These are phyloP conservation scores for Eucalyptus microcorys DNA, from an alignment of 345 rosid species.

Conservation along the genomic window DNA sequence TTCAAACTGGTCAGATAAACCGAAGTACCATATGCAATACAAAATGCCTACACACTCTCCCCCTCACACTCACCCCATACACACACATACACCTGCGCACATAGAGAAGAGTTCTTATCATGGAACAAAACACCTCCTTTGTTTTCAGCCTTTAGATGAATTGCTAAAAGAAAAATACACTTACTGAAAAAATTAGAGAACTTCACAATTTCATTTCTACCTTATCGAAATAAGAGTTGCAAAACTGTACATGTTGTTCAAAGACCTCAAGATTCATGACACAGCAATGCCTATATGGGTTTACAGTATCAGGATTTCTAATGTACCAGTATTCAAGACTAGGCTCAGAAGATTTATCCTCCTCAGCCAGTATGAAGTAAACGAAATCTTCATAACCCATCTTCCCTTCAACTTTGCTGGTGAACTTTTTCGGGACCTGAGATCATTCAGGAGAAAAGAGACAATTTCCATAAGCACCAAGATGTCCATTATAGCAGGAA, in stretches of 20 bases:
- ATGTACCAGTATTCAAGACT: conserved; percentile 83
- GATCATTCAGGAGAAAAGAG: not conserved
- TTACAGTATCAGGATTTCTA: not conserved
- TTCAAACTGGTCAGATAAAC: not conserved
- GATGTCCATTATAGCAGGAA: not conserved
- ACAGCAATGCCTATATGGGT: not conserved
- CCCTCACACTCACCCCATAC: not conserved
- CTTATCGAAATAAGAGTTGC: not conserved
- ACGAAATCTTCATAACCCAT: conserved; percentile 98
- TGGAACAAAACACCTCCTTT: not conserved
- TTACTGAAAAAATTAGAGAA: not conserved
- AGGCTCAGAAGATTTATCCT: conserved; percentile 83
- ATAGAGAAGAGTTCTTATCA: not conserved
- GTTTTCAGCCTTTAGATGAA: not conserved
- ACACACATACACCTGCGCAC: not conserved
- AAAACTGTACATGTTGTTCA: not conserved
- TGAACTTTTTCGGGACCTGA: conserved; percentile 66
- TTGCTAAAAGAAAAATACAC: not conserved
- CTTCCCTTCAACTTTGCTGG: conserved; percentile 60
- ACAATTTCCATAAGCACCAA: not conserved
- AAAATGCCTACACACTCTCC: not conserved
- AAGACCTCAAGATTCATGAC: not conserved
- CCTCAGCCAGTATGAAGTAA: conserved; percentile 82
- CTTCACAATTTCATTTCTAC: not conserved
- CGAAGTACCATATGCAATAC: not conserved